phyloP scores from a whole-genome alignment of 2,329 filamentous ascomycete species.

The Paramyrothecium roridum region DNA sequence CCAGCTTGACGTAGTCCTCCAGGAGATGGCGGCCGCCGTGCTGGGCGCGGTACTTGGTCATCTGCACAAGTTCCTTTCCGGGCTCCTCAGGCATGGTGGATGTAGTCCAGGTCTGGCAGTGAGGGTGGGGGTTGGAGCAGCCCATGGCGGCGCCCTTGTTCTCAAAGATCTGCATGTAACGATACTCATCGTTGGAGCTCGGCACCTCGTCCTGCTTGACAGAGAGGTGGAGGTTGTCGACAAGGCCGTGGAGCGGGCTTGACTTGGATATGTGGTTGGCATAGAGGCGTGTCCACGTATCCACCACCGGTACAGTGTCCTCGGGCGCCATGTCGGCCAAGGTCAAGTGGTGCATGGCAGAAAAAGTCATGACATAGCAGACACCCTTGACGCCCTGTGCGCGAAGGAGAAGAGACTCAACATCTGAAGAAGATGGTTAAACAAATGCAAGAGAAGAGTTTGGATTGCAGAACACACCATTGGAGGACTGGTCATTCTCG shows the following conservation, averaged over 20 bases:
- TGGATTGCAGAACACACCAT: conserved; percentile 21
- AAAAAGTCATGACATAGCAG: conserved; percentile 97
- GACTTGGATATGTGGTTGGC: conserved; percentile 71
- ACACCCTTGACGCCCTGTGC: conserved; percentile 88
- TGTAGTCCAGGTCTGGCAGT: conserved; percentile 95
- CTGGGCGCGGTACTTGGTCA: conserved; percentile 73
- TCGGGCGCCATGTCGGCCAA: conserved; percentile 79
- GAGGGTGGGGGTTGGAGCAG: conserved; percentile 96
- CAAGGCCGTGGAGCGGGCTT: conserved; percentile 54
- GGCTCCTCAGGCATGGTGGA: conserved; percentile 90
- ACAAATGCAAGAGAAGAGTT: neutral
- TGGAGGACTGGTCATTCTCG: conserved; percentile 33
- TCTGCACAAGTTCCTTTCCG: conserved; percentile 70
- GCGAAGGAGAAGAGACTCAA: conserved; percentile 73
- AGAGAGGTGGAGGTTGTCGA: conserved; percentile 26
- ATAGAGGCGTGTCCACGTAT: conserved; percentile 92
- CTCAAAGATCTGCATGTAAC: conserved; percentile 99
- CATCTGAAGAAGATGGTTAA: conserved; percentile 42
- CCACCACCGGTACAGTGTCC: conserved; percentile 78
- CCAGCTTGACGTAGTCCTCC: conserved; percentile 81
- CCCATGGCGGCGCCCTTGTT: conserved; percentile 99
- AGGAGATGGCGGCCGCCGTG: conserved; percentile 75
- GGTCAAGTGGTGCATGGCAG: conserved; percentile 83
- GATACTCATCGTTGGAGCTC: conserved; percentile 69
- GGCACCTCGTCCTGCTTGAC: conserved; percentile 24